phyloP scores from a whole-genome alignment of 2,329 filamentous ascomycete species.

The Aspergillus aculeatinus region DNA sequence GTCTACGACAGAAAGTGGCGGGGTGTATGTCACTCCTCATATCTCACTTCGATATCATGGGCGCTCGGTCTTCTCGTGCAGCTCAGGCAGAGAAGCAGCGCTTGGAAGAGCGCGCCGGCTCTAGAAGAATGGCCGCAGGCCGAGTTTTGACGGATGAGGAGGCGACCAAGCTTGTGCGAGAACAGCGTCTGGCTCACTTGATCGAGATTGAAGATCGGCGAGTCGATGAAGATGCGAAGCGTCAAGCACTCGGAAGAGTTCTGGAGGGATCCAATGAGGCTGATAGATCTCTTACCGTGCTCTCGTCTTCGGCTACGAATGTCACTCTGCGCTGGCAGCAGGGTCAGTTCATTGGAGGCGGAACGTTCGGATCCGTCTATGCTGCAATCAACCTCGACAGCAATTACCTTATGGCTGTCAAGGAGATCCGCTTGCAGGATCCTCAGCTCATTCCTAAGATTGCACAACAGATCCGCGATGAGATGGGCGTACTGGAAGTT shows the following conservation, averaged over 20 bases:
- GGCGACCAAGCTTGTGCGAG: constrained; percentile 70
- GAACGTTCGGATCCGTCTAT: constrained; percentile 96
- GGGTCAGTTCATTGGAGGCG: constrained; percentile 95
- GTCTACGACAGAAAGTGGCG: constrained; percentile 81
- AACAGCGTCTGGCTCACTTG: constrained; percentile 72
- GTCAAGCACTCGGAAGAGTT: constrained; percentile 84
- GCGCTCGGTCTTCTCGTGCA: constrained; percentile 85
- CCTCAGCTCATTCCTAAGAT: constrained; percentile 94
- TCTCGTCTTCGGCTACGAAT: constrained; percentile 92
- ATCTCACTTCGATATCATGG: constrained; percentile 99
- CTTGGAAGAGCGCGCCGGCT: constrained; percentile 75
- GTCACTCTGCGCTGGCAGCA: constrained; percentile 97
- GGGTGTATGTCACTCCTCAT: constrained; percentile 97
- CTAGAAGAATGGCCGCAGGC: constrained; percentile 75
- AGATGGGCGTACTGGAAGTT: constrained; percentile 94
- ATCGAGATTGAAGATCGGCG: constrained; percentile 74
- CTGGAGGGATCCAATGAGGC: constrained; percentile 94
- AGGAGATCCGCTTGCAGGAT: constrained; percentile 95
- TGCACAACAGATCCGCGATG: constrained; percentile 89
- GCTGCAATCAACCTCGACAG: constrained; percentile 96
- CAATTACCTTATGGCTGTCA: constrained; percentile 95
- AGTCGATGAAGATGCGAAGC: constrained; percentile 76
- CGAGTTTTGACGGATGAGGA: constrained; percentile 77
- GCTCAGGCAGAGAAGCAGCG: constrained; percentile 91
- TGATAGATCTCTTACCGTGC: constrained; percentile 87